These are phyloP conservation scores for Myxozyma melibiosi DNA, from an alignment of 805 yeast genomes.

Conservation along the genomic window DNA sequence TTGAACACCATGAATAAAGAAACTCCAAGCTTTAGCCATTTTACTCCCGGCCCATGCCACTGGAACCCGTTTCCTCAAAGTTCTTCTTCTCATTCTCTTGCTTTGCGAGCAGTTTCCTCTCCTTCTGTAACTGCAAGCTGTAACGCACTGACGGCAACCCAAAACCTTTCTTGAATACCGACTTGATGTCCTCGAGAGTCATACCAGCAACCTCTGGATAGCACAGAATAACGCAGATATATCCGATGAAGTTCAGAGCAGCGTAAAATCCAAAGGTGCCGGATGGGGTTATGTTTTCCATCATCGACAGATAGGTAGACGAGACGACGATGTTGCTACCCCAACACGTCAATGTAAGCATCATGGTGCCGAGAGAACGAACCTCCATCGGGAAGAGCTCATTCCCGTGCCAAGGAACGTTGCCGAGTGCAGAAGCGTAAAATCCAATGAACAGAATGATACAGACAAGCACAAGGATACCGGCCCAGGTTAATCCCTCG, in stretches of 20 bases:
- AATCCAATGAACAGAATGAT: constrained; percentile 86
- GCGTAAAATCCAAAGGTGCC: constrained; percentile 93
- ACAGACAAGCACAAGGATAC: constrained; percentile 76
- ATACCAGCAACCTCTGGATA: constrained; percentile 90
- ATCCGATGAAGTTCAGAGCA: constrained; percentile 69
- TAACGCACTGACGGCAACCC: constrained; percentile 77
- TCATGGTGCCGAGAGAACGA: no score
- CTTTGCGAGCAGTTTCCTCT: no score
- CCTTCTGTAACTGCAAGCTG: constrained; percentile 55
- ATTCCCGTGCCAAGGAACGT: constrained; percentile 96
- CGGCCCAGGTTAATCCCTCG: constrained; percentile 55
- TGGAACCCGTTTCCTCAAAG: no score
- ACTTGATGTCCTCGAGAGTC: constrained; percentile 87
- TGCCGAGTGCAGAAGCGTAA: constrained; percentile 92
- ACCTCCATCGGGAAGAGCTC: constrained; percentile 92
- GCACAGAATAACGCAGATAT: constrained; percentile 73
- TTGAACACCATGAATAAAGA: no score
- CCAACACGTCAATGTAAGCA: constrained; percentile 92
- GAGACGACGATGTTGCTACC: constrained; percentile 88
- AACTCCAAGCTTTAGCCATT: no score
- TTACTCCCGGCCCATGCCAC: no score
- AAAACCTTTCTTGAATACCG: constrained; percentile 79
- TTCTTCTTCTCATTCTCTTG: no score
- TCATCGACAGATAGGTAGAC: constrained; percentile 88
- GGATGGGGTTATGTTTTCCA: constrained; percentile 86